A percentile compares a stretch with the other conserved stretches of the same genome.
phyloP scores from a whole-genome alignment of 2,329 filamentous ascomycete species.

The Hymenoscyphus occultus region DNA sequence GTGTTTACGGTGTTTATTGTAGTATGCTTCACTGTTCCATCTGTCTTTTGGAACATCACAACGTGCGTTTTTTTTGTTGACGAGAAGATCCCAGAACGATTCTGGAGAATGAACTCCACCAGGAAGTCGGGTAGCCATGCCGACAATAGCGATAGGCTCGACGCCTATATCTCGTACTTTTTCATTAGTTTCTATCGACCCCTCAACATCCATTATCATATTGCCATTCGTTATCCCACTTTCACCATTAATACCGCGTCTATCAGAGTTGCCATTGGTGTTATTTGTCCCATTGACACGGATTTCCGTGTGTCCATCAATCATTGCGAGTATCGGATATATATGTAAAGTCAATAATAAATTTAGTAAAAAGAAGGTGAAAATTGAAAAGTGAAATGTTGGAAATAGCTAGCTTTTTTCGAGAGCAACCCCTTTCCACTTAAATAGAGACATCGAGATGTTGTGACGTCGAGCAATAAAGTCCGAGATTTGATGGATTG shows the following conservation, averaged over 20 bases:
- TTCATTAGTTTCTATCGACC: not conserved
- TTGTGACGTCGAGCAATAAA: too few species aligned
- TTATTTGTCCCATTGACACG: too few species aligned
- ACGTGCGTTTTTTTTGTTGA: constrained; percentile 12
- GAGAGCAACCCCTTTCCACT: too few species aligned
- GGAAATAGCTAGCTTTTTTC: too few species aligned
- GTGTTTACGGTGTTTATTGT: constrained; percentile 11
- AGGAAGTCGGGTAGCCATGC: constrained; percentile 35
- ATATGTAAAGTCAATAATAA: too few species aligned
- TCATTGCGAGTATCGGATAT: too few species aligned
- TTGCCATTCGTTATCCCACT: not conserved
- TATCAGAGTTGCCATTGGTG: too few species aligned
- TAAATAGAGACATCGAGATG: too few species aligned
- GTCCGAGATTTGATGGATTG: too few species aligned
- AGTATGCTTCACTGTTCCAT: constrained; percentile 18
- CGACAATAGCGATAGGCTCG: constrained; percentile 20
- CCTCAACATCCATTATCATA: not conserved
- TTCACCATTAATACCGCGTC: not conserved
- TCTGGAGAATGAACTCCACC: constrained; percentile 20
- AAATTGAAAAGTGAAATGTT: too few species aligned
- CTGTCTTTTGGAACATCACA: constrained; percentile 11
- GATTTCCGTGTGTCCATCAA: too few species aligned
- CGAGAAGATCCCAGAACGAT: constrained; percentile 15
- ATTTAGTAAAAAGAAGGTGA: too few species aligned
- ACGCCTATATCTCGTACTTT: not conserved